A percentile compares a stretch with the other conserved stretches of the same genome.
Conservation (phyloP, 768 basidiomycete species). For the Russula vinacea region DNA sequence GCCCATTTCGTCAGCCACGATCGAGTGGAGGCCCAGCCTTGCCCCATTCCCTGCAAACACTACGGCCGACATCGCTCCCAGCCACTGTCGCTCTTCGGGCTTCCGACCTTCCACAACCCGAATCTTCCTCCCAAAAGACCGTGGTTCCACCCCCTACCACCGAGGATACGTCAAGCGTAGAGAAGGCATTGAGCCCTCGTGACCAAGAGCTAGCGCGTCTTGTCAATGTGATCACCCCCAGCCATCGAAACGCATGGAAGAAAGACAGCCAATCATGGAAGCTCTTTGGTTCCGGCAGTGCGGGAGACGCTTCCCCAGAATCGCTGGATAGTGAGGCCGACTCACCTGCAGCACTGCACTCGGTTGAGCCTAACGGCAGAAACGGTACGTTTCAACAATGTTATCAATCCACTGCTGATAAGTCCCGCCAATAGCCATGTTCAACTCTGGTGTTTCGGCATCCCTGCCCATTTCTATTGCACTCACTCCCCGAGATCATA, state of each 20-base stretch:
- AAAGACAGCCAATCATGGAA: conserved; percentile 63
- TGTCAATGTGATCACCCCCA: conserved; percentile 66
- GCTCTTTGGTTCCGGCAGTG: conserved; percentile 44
- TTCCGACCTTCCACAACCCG: conserved; percentile 16
- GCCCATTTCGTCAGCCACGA: conserved; percentile 32
- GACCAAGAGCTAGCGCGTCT: conserved; percentile 57
- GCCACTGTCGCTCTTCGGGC: conserved; percentile 55
- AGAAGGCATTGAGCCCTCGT: conserved; percentile 37
- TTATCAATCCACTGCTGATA: background rate
- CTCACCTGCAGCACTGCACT: conserved; percentile 27
- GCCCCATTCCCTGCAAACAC: conserved; percentile 53
- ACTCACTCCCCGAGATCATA: conserved; percentile 34
- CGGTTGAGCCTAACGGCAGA: conserved; percentile 29
- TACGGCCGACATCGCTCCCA: conserved; percentile 71
- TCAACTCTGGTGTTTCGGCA: conserved; percentile 38
- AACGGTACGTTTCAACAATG: background rate
- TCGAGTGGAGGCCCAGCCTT: conserved; percentile 41
- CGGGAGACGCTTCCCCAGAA: conserved; percentile 33
- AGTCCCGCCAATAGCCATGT: background rate
- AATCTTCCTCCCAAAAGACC: conserved; percentile 20
- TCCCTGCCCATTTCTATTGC: conserved; percentile 66
- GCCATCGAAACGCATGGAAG: conserved; percentile 70
- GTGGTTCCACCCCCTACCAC: background rate
- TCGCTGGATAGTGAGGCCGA: conserved; percentile 35
- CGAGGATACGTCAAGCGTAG: conserved; percentile 22